Percentiles rank a stretch among this genome's conserved stretches.
These are phyloP conservation scores for Catunica adiposa DNA, from an alignment of 2,329 filamentous ascomycete species.

Conservation along the genomic window DNA sequence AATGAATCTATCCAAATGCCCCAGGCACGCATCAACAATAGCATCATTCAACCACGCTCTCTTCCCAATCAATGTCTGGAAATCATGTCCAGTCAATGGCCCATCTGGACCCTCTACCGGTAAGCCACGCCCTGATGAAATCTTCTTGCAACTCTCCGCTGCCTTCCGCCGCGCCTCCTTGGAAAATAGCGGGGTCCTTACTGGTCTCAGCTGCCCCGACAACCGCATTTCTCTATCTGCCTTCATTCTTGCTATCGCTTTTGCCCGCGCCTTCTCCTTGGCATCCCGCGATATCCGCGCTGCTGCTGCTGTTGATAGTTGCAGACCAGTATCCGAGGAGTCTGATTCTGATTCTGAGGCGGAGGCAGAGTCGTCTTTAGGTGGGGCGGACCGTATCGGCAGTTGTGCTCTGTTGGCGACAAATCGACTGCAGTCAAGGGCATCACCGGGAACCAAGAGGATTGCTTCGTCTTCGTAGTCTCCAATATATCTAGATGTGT, in stretches of 20 bases:
- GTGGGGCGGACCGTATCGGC: background rate
- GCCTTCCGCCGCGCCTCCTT: background rate
- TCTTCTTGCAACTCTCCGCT: background rate
- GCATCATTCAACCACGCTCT: slow-evolving; percentile 61
- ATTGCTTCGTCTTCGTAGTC: slow-evolving; percentile 5
- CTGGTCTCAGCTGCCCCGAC: background rate
- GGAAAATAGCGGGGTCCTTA: background rate
- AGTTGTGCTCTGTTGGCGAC: background rate
- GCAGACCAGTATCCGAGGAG: background rate
- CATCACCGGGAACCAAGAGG: background rate
- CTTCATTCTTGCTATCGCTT: background rate
- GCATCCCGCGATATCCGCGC: background rate
- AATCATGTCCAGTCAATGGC: slow-evolving; percentile 33
- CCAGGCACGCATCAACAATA: slow-evolving; percentile 50
- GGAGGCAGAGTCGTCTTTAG: background rate
- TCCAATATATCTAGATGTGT: background rate
- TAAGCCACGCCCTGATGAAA: background rate
- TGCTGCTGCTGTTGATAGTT: background rate
- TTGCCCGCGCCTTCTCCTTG: background rate
- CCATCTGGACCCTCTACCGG: slow-evolving; percentile 11
- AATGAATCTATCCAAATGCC: slow-evolving; percentile 41
- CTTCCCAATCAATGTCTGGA: slow-evolving; percentile 41
- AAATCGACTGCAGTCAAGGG: background rate
- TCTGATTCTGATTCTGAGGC: background rate
- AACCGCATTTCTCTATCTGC: background rate